Evolutionary conservation across 1,284 basidiomycete species (phyloP), one percentile per base, ranked within the genome.

Genomic region (Veloporphyrellus conicus): DNA sequence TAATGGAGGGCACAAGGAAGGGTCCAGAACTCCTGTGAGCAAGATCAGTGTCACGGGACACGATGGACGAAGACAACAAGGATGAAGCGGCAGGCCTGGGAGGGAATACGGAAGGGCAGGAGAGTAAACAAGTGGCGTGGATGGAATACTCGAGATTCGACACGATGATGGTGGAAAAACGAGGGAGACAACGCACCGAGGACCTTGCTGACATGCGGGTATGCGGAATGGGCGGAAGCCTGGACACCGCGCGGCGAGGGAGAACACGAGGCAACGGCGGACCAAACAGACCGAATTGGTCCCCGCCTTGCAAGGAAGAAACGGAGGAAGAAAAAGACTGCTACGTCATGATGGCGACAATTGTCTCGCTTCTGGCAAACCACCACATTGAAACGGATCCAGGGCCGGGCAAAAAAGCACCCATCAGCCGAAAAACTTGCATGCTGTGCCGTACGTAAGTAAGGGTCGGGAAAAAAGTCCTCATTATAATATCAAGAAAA

Each of bases 261-360:
- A 38, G 48, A 41, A 54, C 62, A 66, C 62, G 58, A 62, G 61
- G 63, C 62, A 38, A 16, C 23, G 23, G 23, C n/a, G n/a, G n/a
- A 31, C 29, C 6, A n/a, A n/a, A n/a, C n/a, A n/a, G n/a, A 15
- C 29, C 14, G 29, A 15, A 31, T 31, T 31, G 29, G 29, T 15
- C 29, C 14, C n/a, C 29, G 15, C 32, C 16, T 14, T 34, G 10
- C 32, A n/a, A 15, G 32, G 32, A 7, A n/a, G 16, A 32, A n/a
- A n/a, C 4, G 16, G 12, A 33, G 16, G 7, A n/a, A 12, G 32
- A 33, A 15, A 15, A 15, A 15, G 7, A 33, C 6, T 10, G 12
- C 12, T 33, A 33, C 33, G 33, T 34, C 33, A 34, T 34, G 18
- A 4, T 22, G n/a, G n/a, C n/a, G n/a, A n/a, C n/a, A 39, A 53